A percentile compares a stretch with the other conserved stretches of the same genome.
These are phyloP conservation scores for Aureobasidium sp. DNA, from an alignment of 2,329 filamentous ascomycete species.

Conservation along the genomic window DNA sequence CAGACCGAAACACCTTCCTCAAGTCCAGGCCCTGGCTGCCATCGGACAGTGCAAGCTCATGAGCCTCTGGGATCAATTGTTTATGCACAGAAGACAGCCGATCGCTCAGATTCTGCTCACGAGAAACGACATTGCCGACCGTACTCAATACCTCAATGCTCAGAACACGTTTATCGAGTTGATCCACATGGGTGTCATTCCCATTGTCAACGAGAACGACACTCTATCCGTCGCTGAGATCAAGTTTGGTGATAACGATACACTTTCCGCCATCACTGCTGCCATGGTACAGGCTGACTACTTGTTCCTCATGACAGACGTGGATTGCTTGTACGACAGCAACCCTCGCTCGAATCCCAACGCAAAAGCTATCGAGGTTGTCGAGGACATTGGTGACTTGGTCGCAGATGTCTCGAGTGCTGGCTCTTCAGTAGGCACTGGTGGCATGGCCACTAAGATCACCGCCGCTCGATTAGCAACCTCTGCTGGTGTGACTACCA, in stretches of 20 bases:
- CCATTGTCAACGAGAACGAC: conserved; percentile 98
- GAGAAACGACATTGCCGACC: conserved; percentile 92
- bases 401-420: conserved; percentile 85
- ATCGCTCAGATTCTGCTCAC: conserved; percentile 93
- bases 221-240: conserved; percentile 95
- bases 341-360: conserved; percentile 82
- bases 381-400: conserved; percentile 76
- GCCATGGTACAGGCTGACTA: conserved; percentile 97
- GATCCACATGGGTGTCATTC: conserved; percentile 89
- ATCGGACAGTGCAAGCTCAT: conserved; percentile 95
- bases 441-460: conserved; percentile 97
- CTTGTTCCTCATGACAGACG: conserved; percentile 97
- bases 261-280: conserved; percentile 88
- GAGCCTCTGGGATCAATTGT: conserved; percentile 89
- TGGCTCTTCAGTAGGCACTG: conserved; percentile 82
- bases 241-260: conserved; percentile 99
- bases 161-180: conserved; percentile 91
- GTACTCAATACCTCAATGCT: conserved; percentile 90
- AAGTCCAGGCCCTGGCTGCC: conserved; percentile 86
- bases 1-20: conserved; percentile 80
- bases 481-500: conserved; percentile 86
- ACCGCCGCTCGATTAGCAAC: conserved; percentile 86
- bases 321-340: conserved; percentile 94
- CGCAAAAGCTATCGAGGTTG: conserved; percentile 81
- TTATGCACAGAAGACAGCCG: conserved; percentile 77